These are phyloP conservation scores for Globisporangium orthogonon DNA, from an alignment of 352 stramenopile species.

Conservation along the genomic window DNA sequence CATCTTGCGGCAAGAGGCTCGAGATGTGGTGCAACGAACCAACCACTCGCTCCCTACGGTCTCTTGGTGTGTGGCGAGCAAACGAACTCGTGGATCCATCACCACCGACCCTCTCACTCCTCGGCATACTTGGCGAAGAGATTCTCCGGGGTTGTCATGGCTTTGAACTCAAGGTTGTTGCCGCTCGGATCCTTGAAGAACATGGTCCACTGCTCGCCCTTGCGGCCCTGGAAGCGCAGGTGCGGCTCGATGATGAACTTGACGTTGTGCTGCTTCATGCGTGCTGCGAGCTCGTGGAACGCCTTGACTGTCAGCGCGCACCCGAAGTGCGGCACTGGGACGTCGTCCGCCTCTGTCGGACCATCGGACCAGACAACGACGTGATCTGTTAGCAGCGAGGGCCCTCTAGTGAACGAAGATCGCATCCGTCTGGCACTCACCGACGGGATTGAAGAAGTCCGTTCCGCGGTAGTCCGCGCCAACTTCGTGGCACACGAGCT, in stretches of 20 bases:
- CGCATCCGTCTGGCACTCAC: constrained; percentile 19
- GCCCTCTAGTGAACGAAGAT: not conserved
- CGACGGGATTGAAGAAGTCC: constrained; percentile 96
- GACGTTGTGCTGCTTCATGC: constrained; percentile 69
- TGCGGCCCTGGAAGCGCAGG: constrained; percentile 90
- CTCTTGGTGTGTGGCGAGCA: no score
- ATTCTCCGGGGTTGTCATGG: constrained; percentile 96
- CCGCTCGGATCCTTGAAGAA: constrained; percentile 98
- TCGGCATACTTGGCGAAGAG: constrained; percentile 97
- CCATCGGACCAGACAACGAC: not conserved
- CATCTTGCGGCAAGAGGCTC: no score
- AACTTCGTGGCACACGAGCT: constrained; percentile 89
- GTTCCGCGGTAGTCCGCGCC: constrained; percentile 87
- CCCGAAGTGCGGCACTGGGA: constrained; percentile 96
- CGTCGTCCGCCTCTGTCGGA: constrained; percentile 89
- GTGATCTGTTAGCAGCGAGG: no score
- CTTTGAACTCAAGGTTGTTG: constrained; percentile 99
- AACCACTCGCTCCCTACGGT: no score
- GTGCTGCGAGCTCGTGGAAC: constrained; percentile 88
- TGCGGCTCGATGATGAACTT: constrained; percentile 96
- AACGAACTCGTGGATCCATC: no score
- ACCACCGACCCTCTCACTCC: not conserved
- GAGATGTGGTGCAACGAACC: no score
- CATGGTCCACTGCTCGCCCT: constrained; percentile 99
- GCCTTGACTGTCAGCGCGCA: constrained; percentile 89